phyloP scores from a whole-genome alignment of 2,329 filamentous ascomycete species.

The Exophiala dermatitidis region DNA sequence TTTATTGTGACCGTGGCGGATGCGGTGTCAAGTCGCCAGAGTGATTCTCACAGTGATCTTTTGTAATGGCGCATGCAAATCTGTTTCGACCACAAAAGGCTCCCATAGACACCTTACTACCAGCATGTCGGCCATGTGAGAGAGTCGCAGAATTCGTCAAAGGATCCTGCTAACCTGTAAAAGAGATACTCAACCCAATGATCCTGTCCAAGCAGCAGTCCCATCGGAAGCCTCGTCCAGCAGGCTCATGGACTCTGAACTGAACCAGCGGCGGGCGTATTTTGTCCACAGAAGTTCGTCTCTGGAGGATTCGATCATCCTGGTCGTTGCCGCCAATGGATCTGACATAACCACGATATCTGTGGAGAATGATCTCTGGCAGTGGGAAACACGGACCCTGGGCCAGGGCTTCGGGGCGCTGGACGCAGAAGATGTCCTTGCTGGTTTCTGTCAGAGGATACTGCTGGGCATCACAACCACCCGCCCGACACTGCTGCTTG shows the following conservation, averaged over 20 bases:
- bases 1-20: neutral
- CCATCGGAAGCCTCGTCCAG: too few relatives aligned
- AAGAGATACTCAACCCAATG: too few relatives aligned
- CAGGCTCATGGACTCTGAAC: too few relatives aligned
- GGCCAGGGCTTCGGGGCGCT: neutral
- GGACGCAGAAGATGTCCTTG: constrained; percentile 1
- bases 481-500: neutral
- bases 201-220: too few relatives aligned
- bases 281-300: neutral
- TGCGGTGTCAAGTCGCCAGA: neutral
- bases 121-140: too few relatives aligned
- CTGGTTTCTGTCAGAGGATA: constrained; percentile 11
- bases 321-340: neutral
- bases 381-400: neutral
- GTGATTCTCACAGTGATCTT: too few relatives aligned
- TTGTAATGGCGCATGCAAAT: too few relatives aligned
- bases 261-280: too few relatives aligned
- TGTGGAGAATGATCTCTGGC: neutral
- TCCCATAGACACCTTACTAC: too few relatives aligned
- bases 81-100: too few relatives aligned
- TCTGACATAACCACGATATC: neutral
- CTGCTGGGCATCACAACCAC: neutral
- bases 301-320: neutral
- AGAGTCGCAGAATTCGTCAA: too few relatives aligned
- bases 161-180: too few relatives aligned